Conservation (phyloP, 352 stramenopile genomes). For the Phytophthora podocarpi region DNA sequence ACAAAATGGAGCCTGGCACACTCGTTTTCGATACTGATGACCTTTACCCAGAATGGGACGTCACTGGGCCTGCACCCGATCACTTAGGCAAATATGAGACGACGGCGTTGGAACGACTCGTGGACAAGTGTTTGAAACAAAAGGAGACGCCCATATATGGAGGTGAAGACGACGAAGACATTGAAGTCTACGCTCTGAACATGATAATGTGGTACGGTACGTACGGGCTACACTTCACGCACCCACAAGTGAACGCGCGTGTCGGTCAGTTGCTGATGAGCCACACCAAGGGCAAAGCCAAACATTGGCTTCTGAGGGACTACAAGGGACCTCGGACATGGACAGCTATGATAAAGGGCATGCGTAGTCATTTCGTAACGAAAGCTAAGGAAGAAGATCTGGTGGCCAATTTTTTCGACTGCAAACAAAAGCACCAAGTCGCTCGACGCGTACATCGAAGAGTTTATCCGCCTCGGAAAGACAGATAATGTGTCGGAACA, state of each 20-base stretch:
- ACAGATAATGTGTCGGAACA: slow-evolving; percentile 14
- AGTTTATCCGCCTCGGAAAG: slow-evolving; percentile 9
- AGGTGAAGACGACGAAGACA: slow-evolving; percentile 5
- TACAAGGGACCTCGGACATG: slow-evolving; percentile 7
- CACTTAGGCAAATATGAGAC: neutral
- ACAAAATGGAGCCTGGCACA: slow-evolving; percentile 4
- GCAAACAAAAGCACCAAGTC: slow-evolving; percentile 2
- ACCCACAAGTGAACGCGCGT: neutral
- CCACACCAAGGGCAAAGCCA: neutral
- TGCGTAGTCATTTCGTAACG: slow-evolving; percentile 2
- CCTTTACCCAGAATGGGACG: slow-evolving; percentile 4
- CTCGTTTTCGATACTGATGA: neutral
- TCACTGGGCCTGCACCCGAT: neutral
- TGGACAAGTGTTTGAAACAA: slow-evolving; percentile 8
- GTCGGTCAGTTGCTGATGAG: slow-evolving; percentile 7
- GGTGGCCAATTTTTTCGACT: slow-evolving; percentile 8
- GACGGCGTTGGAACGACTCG: neutral
- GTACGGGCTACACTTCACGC: slow-evolving; percentile 5
- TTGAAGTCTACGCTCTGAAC: slow-evolving; percentile 11
- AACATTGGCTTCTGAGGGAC: slow-evolving; percentile 5
- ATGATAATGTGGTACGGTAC: slow-evolving; percentile 11
- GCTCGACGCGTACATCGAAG: slow-evolving; percentile 6
- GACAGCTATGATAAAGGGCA: slow-evolving; percentile 3
- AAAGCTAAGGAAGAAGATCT: slow-evolving; percentile 5
- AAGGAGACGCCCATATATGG: slow-evolving; percentile 1